A percentile compares a stretch with the other conserved stretches of the same genome.
Evolutionary conservation across 805 yeast genomes (phyloP).

Genomic region (Lachancea nothofagi): DNA sequence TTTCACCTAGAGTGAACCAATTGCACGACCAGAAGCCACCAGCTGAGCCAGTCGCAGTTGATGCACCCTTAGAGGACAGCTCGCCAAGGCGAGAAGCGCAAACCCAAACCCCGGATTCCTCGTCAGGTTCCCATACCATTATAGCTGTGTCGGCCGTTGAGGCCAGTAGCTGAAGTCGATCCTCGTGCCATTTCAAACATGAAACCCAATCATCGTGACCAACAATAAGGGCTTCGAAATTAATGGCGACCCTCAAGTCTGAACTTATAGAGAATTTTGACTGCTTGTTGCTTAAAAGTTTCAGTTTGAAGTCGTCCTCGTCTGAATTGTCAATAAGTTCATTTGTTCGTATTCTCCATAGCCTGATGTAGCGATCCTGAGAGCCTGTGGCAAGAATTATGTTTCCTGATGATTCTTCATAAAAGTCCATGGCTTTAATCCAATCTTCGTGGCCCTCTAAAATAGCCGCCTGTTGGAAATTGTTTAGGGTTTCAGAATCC

Average conservation of each 20-base stretch:
- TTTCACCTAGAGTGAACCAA: slow-evolving; percentile 52
- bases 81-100: slow-evolving; percentile 82
- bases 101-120: slow-evolving; percentile 83
- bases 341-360: slow-evolving; percentile 71
- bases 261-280: slow-evolving; percentile 46
- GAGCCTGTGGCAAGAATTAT: slow-evolving; percentile 81
- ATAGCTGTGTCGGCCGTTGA: slow-evolving; percentile 90
- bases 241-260: slow-evolving; percentile 46
- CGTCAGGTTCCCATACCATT: slow-evolving; percentile 91
- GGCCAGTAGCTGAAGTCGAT: slow-evolving; percentile 58
- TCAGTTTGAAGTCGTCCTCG: slow-evolving; percentile 42
- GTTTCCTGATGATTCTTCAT: slow-evolving; percentile 43
- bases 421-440: slow-evolving; percentile 72
- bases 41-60: slow-evolving; percentile 94
- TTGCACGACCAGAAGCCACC: slow-evolving; percentile 65
- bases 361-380: slow-evolving; percentile 84
- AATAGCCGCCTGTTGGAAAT: slow-evolving; percentile 41
- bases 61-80: slow-evolving; percentile 90
- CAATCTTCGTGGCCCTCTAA: slow-evolving; percentile 95
- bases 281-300: slow-evolving; percentile 64
- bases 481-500: slow-evolving; percentile 5
- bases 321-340: slow-evolving; percentile 52
- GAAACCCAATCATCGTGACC: slow-evolving; percentile 99
- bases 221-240: slow-evolving; percentile 88
- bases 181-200: slow-evolving; percentile 69